These are phyloP conservation scores for Schizosaccharomyces octosporus DNA, from an alignment of 805 yeast species.

Conservation along the genomic window DNA sequence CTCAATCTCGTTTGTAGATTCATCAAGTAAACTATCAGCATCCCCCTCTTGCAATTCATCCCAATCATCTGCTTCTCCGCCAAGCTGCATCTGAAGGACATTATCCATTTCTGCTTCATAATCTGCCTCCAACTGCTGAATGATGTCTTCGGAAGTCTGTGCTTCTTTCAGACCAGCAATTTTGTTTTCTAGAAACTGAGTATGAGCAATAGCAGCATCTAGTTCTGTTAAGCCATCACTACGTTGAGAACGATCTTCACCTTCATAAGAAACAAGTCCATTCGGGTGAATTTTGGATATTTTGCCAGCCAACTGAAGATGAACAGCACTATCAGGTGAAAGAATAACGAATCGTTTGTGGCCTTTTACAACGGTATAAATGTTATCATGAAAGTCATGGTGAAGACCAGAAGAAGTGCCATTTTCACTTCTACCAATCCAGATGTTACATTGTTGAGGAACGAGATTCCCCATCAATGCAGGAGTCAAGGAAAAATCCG, in stretches of 20 bases:
- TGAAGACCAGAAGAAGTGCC: conserved; percentile 2
- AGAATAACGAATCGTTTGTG: neutral
- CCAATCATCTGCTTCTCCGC: neutral
- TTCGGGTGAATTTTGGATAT: neutral
- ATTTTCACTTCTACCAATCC: neutral
- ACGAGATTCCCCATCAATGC: neutral
- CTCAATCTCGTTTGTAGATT: neutral
- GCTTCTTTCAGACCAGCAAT: neutral
- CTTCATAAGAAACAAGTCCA: conserved; percentile 1
- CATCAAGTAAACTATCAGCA: neutral
- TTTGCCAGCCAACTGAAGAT: neutral
- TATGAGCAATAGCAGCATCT: neutral
- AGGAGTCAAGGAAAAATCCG: neutral
- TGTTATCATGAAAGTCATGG: conserved; percentile 2
- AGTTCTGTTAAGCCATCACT: conserved; percentile 1
- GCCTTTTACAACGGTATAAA: neutral
- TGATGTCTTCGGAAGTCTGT: neutral
- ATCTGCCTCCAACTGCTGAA: neutral
- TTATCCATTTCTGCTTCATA: neutral
- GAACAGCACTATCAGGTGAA: neutral
- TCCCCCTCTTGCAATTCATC: neutral
- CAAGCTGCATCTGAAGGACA: neutral
- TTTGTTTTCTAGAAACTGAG: neutral
- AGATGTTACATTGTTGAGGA: conserved; percentile 1
- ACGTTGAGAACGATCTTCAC: neutral